Evolutionary conservation across 2,329 filamentous ascomycete species (phyloP).

Genomic region (Neofusicoccum cordaticola): DNA sequence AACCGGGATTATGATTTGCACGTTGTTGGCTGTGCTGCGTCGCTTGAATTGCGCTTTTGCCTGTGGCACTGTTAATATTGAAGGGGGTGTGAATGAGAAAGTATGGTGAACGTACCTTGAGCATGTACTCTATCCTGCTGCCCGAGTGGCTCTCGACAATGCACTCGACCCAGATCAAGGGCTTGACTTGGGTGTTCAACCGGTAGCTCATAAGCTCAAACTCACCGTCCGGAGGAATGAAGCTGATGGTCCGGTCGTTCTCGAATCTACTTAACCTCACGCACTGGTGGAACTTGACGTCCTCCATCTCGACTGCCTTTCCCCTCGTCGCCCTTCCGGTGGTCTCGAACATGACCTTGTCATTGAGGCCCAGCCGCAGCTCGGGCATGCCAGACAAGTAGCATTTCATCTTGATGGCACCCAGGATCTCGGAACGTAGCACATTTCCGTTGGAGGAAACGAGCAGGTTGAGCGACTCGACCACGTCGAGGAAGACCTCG

Average conservation of each 20-base stretch:
- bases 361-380: conserved; percentile 87
- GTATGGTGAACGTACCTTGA: conserved; percentile 61
- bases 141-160: conserved; percentile 95
- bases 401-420: conserved; percentile 99
- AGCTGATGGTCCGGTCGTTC: conserved; percentile 97
- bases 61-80: conserved; percentile 33
- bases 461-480: conserved; percentile 93
- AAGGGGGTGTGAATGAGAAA: background rate
- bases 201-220: conserved; percentile 99
- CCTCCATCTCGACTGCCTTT: conserved; percentile 99
- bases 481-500: conserved; percentile 96
- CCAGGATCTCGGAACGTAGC: conserved; percentile 90
- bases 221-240: conserved; percentile 96
- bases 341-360: conserved; percentile 99
- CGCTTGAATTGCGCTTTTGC: conserved; percentile 97
- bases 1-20: conserved; percentile 95
- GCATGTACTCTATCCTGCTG: conserved; percentile 96
- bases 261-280: conserved; percentile 94
- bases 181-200: conserved; percentile 97
- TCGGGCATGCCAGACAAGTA: conserved; percentile 98
- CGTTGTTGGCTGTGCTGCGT: conserved; percentile 95
- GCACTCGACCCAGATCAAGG: conserved; percentile 97
- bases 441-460: conserved; percentile 95
- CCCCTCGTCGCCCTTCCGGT: conserved; percentile 90
- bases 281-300: conserved; percentile 99